phyloP scores from a whole-genome alignment of 345 rosid genomes.

The Sisymbrium altissimum region DNA sequence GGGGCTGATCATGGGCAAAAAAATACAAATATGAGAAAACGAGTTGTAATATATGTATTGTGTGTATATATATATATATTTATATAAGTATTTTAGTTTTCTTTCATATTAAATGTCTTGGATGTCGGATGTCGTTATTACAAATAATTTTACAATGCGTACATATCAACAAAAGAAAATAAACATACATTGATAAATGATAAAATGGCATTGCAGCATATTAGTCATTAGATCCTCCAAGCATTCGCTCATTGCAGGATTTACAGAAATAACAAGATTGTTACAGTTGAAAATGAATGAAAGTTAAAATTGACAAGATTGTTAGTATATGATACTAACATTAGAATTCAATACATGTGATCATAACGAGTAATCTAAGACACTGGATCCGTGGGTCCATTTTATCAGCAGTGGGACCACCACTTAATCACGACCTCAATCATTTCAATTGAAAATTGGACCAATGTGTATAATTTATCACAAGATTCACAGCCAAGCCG shows the following conservation, averaged over 20 bases:
- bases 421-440: slow-evolving; percentile 12
- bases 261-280: neutral
- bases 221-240: neutral
- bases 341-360: neutral
- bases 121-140: neutral
- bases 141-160: neutral
- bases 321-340: neutral
- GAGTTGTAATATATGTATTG: neutral
- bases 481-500: neutral
- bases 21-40: neutral
- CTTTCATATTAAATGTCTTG: neutral
- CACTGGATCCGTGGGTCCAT: slow-evolving; percentile 18
- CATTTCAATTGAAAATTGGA: slow-evolving; percentile 11
- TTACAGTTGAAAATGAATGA: neutral
- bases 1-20: neutral
- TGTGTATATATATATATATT: neutral
- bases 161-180: too few species aligned
- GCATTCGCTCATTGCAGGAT: neutral
- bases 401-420: slow-evolving; percentile 16
- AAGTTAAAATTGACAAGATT: neutral
- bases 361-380: slow-evolving; percentile 19
- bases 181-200: neutral
- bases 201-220: neutral
- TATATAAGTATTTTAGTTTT: neutral
- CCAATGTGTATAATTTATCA: slow-evolving; percentile 4